Percentiles rank a stretch among this genome's conserved stretches.
phyloP scores from a whole-genome alignment of 2,329 filamentous ascomycete species.

The Taxawa tesnikishii region DNA sequence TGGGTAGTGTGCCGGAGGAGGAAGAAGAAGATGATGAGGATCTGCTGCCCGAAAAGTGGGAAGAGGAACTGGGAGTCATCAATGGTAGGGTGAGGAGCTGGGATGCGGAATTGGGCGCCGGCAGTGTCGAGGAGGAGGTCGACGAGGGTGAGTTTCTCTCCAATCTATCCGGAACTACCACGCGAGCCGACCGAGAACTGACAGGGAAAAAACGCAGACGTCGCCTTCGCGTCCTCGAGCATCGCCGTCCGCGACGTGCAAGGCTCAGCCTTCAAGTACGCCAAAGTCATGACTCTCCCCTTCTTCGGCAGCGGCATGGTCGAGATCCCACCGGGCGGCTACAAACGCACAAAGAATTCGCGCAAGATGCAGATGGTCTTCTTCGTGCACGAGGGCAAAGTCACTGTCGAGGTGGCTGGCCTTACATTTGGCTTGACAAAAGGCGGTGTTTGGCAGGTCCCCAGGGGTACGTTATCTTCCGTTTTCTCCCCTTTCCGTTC shows the following conservation, averaged over 20 bases:
- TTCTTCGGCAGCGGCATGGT: conserved; percentile 89
- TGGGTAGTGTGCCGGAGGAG: conserved; percentile 17
- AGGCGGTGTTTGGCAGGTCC: conserved; percentile 88
- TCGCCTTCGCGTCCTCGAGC: conserved; percentile 46
- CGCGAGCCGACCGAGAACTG: neutral
- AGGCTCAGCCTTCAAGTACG: conserved; percentile 68
- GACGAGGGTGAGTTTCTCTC: conserved; percentile 23
- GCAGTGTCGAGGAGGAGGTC: conserved; percentile 24
- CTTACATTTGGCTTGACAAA: conserved; percentile 71
- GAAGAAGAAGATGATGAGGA: conserved; percentile 39
- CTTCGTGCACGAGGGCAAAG: conserved; percentile 74
- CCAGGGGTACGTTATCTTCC: conserved; percentile 57
- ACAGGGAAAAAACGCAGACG: conserved; percentile 27
- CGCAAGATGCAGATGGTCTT: conserved; percentile 96
- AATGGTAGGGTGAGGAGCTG: conserved; percentile 52
- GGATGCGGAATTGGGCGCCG: conserved; percentile 16
- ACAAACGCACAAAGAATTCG: conserved; percentile 84
- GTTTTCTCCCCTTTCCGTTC: conserved; percentile 8
- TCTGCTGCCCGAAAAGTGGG: conserved; percentile 54
- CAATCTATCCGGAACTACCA: neutral
- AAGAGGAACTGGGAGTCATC: conserved; percentile 52
- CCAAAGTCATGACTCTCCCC: conserved; percentile 70
- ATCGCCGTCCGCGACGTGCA: conserved; percentile 47
- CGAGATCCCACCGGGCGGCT: conserved; percentile 69
- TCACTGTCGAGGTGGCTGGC: conserved; percentile 65